Base-by-base conservation (phyloP, 768 basidiomycete genomes). In the Rhodotorula babjevae region DNA sequence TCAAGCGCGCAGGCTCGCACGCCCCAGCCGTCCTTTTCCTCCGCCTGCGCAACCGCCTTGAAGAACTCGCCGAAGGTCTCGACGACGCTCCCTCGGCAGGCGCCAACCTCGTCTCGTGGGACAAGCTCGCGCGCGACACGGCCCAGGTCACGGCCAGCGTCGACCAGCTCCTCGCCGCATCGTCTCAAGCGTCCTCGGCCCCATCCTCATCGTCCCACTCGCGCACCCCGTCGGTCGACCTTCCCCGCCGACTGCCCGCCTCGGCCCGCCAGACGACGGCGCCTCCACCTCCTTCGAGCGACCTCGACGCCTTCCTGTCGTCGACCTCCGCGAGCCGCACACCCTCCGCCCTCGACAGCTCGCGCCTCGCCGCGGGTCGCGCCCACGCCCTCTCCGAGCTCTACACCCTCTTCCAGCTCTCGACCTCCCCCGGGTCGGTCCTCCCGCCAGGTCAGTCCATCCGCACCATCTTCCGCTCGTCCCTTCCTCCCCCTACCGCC, bases 371-470 rank as follows among this genome's bases (percentile, higher is more conserved):
- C 9, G 27, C 42, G 14, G 33, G 21, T 10, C 53, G 53, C n/a
- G 52, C 67, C 2, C n/a, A 25, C 19, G 52, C 56, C 4, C 68
- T 69, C n/a, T 44, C 57, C 21, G 49, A 58, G 19, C 56, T 57
- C 29, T 61, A 47, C 69, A 15, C 53, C 42, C 63, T 65, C 31
- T 59, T 33, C 55, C 64, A 33, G 42, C 58, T 74, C 46, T 40
- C 57, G 3, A 63, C 61, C 14, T 31, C 50, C 0, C 63, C 68
- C 3, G 21, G 56, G 0, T 36, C 47, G 10, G 55, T 73, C 56
- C 72, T 73, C 27, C 68, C 68, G 1, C 14, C 59, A 2, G 68
- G 64, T 19, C 44, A 65, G 25, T 58, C 56, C 9, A 53, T 73
- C 27, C 16, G 31, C 9, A 58, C 47, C 10, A 42, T 69, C 67